phyloP scores from a whole-genome alignment of 352 stramenopile species.

The Phytophthora fragariaefolia region DNA sequence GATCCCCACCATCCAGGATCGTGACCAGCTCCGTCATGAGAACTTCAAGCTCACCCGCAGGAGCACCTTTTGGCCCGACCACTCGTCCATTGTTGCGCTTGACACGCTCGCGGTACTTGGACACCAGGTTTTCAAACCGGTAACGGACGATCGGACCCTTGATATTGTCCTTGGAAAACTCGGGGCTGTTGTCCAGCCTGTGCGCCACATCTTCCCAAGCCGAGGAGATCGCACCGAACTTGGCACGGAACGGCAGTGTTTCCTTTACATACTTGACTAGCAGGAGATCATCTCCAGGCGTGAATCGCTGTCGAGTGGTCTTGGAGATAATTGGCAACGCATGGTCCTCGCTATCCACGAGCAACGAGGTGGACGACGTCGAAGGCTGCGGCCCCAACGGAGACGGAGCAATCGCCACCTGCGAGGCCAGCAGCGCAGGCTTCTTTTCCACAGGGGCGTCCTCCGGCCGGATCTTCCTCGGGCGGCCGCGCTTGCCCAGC shows the following conservation, averaged over 20 bases:
- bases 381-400: constrained; percentile 28
- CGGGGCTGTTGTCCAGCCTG: constrained; percentile 29
- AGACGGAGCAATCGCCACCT: constrained; percentile 30
- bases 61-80: constrained; percentile 30
- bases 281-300: constrained; percentile 37
- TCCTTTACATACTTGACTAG: constrained; percentile 38
- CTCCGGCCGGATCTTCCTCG: constrained; percentile 28
- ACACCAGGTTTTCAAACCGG: constrained; percentile 42
- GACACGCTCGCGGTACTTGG: constrained; percentile 42
- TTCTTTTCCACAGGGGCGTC: constrained; percentile 22
- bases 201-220: constrained; percentile 43
- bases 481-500: constrained; percentile 41
- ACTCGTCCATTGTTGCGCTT: constrained; percentile 42
- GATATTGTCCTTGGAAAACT: constrained; percentile 42
- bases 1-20: constrained; percentile 37
- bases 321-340: constrained; percentile 24
- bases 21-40: constrained; percentile 43
- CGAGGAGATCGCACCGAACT: constrained; percentile 41
- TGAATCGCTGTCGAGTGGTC: constrained; percentile 38
- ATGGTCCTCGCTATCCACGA: constrained; percentile 31
- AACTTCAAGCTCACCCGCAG: constrained; percentile 42
- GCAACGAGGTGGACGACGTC: constrained; percentile 26
- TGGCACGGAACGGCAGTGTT: constrained; percentile 39
- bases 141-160: constrained; percentile 46
- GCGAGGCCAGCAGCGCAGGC: not conserved